Percentiles rank a stretch among this genome's conserved stretches.
These are phyloP conservation scores for Monosporascus sp. DNA, from an alignment of 2,329 filamentous ascomycete species.

Conservation along the genomic window DNA sequence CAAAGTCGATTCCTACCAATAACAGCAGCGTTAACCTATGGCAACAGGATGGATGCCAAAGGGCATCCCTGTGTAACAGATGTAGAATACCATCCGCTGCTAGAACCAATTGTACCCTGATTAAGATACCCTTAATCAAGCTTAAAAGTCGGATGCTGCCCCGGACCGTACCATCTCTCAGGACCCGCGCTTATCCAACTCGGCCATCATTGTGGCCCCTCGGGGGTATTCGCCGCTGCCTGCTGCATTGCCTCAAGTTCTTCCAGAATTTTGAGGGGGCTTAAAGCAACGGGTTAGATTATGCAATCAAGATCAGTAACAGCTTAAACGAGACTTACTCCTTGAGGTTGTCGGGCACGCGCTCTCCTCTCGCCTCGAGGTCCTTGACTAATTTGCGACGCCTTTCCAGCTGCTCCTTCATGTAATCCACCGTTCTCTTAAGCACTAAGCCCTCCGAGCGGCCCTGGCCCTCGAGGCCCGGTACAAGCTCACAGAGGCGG, in stretches of 20 bases:
- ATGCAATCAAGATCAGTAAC: no score
- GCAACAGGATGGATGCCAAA: background rate
- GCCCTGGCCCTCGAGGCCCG: constrained; percentile 75
- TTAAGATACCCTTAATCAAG: background rate
- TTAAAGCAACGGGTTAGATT: constrained; percentile 5
- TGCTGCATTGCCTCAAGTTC: constrained; percentile 18
- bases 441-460: constrained; percentile 83
- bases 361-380: constrained; percentile 49
- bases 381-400: constrained; percentile 51
- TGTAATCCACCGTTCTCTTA: constrained; percentile 61
- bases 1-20: constrained; percentile 44
- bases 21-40: constrained; percentile 12
- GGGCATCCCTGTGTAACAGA: background rate
- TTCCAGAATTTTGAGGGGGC: constrained; percentile 22
- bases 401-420: constrained; percentile 54
- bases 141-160: background rate
- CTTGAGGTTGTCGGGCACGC: constrained; percentile 42
- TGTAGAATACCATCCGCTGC: background rate
- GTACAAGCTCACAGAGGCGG: constrained; percentile 71
- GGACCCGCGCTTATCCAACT: background rate
- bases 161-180: no score
- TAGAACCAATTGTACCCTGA: background rate
- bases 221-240: background rate
- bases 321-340: constrained; percentile 25
- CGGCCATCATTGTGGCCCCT: background rate